phyloP scores from a whole-genome alignment of 2,329 filamentous ascomycete species.

The Phialophora verrucosa region DNA sequence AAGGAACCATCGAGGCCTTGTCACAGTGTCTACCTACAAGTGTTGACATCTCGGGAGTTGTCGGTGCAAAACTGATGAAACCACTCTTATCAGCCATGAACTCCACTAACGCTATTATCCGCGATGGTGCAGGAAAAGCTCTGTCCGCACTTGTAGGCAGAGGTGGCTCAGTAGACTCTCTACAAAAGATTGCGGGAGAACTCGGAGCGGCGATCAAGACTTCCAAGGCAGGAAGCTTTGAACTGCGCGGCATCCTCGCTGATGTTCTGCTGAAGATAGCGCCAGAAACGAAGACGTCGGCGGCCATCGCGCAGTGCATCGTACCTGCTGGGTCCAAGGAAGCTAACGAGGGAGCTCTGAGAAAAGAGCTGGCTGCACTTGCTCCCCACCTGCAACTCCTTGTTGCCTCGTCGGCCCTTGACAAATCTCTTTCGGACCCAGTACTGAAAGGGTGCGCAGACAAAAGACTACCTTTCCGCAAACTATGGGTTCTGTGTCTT shows the following conservation, averaged over 20 bases:
- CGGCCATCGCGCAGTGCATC: conserved; percentile 70
- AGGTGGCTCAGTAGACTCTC: conserved; percentile 62
- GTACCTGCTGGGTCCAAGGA: conserved; percentile 77
- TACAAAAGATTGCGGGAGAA: conserved; percentile 76
- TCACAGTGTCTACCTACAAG: conserved; percentile 70
- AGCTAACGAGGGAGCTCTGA: conserved; percentile 81
- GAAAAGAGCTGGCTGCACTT: conserved; percentile 75
- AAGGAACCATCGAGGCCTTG: conserved; percentile 76
- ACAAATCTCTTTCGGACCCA: conserved; percentile 70
- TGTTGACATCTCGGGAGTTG: conserved; percentile 77
- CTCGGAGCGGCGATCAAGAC: conserved; percentile 78
- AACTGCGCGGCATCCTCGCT: conserved; percentile 82
- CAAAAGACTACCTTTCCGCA: conserved; percentile 78
- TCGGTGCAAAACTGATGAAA: conserved; percentile 77
- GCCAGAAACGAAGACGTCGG: conserved; percentile 65
- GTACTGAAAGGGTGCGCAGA: conserved; percentile 83
- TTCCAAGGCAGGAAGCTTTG: conserved; percentile 80
- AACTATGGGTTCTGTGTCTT: conserved; percentile 72
- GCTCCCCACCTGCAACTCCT: conserved; percentile 68
- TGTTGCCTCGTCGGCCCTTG: conserved; percentile 66
- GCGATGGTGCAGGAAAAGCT: conserved; percentile 74
- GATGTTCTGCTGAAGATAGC: conserved; percentile 75
- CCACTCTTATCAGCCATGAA: conserved; percentile 88
- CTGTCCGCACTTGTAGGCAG: conserved; percentile 73
- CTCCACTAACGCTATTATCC: conserved; percentile 80